These are phyloP conservation scores for Hemileia vastatrix DNA, from an alignment of 1,284 basidiomycete genomes.

Conservation along the genomic window DNA sequence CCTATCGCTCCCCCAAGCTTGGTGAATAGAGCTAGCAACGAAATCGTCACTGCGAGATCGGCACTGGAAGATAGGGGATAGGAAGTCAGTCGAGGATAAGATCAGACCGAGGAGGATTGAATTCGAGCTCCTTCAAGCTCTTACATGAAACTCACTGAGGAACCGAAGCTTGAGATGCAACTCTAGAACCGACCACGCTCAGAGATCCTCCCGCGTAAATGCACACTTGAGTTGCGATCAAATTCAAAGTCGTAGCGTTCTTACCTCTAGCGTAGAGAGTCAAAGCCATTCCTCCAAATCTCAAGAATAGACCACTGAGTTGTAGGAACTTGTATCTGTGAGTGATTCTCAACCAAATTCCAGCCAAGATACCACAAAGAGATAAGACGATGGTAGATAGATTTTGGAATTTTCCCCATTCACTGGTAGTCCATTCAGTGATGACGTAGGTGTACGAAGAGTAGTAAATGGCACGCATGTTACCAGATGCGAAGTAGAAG, in stretches of 20 bases:
- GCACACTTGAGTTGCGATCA: slow-evolving; percentile 36
- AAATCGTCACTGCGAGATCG: slow-evolving; percentile 45
- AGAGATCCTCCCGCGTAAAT: slow-evolving; percentile 35
- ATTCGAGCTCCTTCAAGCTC: not conserved
- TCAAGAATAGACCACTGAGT: slow-evolving; percentile 11
- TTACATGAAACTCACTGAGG: slow-evolving; percentile 38
- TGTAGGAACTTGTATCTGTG: slow-evolving; percentile 47
- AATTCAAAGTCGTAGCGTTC: slow-evolving; percentile 23
- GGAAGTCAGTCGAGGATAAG: not conserved
- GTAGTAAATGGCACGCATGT: slow-evolving; percentile 45
- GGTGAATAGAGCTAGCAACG: slow-evolving; percentile 45
- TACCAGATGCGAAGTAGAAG: slow-evolving; percentile 44
- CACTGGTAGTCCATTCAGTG: slow-evolving; percentile 33
- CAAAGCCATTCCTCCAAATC: slow-evolving; percentile 32
- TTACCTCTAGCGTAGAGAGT: slow-evolving; percentile 27
- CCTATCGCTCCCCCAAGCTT: slow-evolving; percentile 46
- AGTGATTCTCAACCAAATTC: slow-evolving; percentile 46
- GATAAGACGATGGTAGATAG: slow-evolving; percentile 40
- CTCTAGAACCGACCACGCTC: slow-evolving; percentile 44
- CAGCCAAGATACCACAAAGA: slow-evolving; percentile 46
- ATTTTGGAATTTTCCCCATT: slow-evolving; percentile 30
- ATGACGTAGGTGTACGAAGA: slow-evolving; percentile 45
- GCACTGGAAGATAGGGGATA: slow-evolving; percentile 16
- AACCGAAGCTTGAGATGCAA: slow-evolving; percentile 44
- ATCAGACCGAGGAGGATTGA: not conserved